These are phyloP conservation scores for Aspergillus avenaceus DNA, from an alignment of 495 filamentous ascomycete genomes.

Conservation along the genomic window DNA sequence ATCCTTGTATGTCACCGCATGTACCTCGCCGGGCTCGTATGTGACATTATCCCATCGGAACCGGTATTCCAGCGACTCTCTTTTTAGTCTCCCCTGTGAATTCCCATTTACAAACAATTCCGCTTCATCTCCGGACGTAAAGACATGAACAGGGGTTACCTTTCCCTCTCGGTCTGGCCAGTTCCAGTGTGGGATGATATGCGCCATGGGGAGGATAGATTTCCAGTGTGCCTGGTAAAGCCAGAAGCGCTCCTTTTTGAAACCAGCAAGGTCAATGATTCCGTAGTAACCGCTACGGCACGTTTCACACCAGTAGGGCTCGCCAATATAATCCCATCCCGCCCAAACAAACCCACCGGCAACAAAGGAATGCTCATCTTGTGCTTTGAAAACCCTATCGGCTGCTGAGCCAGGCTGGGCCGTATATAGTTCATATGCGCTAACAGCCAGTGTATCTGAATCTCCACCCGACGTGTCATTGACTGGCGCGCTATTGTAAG, in stretches of 20 bases:
- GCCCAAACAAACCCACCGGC: slow-evolving; percentile 4
- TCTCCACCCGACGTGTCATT: slow-evolving; percentile 3
- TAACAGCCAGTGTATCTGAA: background rate
- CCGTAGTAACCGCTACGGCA: slow-evolving; percentile 1
- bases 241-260: slow-evolving; percentile 4
- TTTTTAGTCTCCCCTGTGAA: background rate
- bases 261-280: slow-evolving; percentile 3
- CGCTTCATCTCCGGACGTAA: slow-evolving; percentile 2
- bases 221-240: slow-evolving; percentile 5
- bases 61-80: background rate
- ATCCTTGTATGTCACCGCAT: slow-evolving; percentile 2
- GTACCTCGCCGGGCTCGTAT: background rate
- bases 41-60: slow-evolving; percentile 7
- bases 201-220: slow-evolving; percentile 1
- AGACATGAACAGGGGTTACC: slow-evolving; percentile 6
- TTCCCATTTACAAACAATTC: slow-evolving; percentile 1
- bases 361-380: slow-evolving; percentile 3
- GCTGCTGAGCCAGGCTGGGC: background rate
- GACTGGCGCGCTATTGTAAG: background rate
- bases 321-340: slow-evolving; percentile 6
- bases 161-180: slow-evolving; percentile 3
- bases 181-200: slow-evolving; percentile 4
- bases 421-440: slow-evolving; percentile 5
- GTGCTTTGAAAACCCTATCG: background rate
- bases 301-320: background rate